Evolutionary conservation across 2,329 filamentous ascomycete species (phyloP).

Genomic region (Trichocomaceae sp.): DNA sequence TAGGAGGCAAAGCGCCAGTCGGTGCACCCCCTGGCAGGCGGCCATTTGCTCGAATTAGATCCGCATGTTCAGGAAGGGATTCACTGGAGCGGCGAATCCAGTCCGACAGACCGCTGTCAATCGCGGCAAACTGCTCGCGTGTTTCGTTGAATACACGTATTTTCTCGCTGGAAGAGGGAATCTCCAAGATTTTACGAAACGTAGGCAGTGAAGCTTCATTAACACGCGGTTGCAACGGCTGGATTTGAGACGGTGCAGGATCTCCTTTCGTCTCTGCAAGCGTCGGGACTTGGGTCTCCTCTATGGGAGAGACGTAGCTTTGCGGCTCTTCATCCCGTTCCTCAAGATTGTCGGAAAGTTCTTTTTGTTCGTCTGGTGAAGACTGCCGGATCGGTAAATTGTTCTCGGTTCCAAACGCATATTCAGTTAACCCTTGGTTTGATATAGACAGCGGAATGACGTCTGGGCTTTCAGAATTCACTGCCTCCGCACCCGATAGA

Average conservation of each 20-base stretch:
- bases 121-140: conserved; percentile 60
- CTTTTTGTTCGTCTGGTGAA: not conserved
- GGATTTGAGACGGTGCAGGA: not conserved
- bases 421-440: not conserved
- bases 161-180: conserved; percentile 60
- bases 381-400: not conserved
- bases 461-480: not conserved
- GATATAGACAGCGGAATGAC: not conserved
- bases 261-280: conserved; percentile 2
- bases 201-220: conserved; percentile 44
- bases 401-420: not conserved
- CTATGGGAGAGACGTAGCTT: conserved; percentile 8
- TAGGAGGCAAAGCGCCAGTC: conserved; percentile 26
- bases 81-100: conserved; percentile 50
- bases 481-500: not conserved
- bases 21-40: conserved; percentile 23
- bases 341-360: not conserved
- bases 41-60: conserved; percentile 35
- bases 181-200: conserved; percentile 71
- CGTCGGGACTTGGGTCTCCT: conserved; percentile 9
- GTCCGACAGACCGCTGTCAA: conserved; percentile 66
- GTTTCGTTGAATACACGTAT: conserved; percentile 68
- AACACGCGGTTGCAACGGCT: conserved; percentile 11
- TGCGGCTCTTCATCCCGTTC: conserved; percentile 7
- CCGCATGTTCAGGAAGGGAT: conserved; percentile 48